Evolutionary conservation across 2,329 filamentous ascomycete genomes (phyloP).

Genomic region (Phaeomoniella chlamydospora): DNA sequence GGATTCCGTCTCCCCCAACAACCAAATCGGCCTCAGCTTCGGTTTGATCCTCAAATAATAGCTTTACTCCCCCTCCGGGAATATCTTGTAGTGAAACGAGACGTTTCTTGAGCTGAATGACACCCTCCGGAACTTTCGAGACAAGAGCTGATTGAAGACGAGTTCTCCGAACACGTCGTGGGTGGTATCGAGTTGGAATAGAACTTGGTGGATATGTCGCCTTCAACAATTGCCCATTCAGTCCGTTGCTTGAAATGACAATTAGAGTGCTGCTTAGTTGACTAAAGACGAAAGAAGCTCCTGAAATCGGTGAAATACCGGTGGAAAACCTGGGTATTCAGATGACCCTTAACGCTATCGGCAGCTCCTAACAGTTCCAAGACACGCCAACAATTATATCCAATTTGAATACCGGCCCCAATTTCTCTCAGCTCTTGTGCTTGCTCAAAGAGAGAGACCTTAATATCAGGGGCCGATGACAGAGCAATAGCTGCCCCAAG

Average conservation of each 20-base stretch:
- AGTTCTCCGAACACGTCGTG: conserved; percentile 17
- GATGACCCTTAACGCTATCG: conserved; percentile 20
- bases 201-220: conserved; percentile 4
- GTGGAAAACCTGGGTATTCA: conserved; percentile 16
- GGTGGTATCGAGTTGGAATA: conserved; percentile 8
- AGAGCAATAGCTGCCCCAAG: conserved; percentile 31
- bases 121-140: conserved; percentile 26
- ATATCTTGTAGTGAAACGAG: conserved; percentile 25
- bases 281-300: not conserved
- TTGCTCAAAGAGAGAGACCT: conserved; percentile 30
- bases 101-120: conserved; percentile 31
- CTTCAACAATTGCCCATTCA: conserved; percentile 15
- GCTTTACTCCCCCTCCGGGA: conserved; percentile 18
- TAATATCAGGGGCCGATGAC: conserved; percentile 21
- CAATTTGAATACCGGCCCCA: conserved; percentile 32
- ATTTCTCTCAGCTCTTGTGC: conserved; percentile 29
- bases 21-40: conserved; percentile 28
- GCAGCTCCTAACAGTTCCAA: conserved; percentile 30
- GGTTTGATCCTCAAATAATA: conserved; percentile 33
- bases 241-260: conserved; percentile 14
- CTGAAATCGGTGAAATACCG: no score
- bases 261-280: not conserved
- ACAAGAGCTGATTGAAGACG: conserved; percentile 35
- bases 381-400: conserved; percentile 32
- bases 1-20: conserved; percentile 38